Evolutionary conservation across 2,329 filamentous ascomycete species (phyloP).

Genomic region (Diaporthe sp.): DNA sequence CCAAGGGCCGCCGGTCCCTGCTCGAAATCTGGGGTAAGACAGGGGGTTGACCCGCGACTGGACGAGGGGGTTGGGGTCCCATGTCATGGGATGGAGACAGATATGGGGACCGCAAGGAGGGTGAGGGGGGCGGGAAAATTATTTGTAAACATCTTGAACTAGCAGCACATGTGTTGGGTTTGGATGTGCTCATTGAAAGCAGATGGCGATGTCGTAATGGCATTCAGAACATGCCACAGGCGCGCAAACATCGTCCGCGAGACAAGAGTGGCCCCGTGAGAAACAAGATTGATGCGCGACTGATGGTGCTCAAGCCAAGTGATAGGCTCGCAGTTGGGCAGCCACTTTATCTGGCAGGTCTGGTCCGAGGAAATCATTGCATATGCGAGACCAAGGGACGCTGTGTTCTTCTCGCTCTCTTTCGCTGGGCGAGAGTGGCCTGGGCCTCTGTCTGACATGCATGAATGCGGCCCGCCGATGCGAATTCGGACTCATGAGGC

Average conservation of each 20-base stretch:
- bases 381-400: background rate
- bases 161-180: too few relatives aligned
- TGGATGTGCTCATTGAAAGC: background rate
- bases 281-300: background rate
- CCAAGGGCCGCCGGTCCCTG: background rate
- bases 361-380: background rate
- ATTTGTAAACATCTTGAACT: background rate
- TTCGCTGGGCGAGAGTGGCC: background rate
- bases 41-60: background rate
- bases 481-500: background rate
- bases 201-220: background rate
- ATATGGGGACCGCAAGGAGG: background rate
- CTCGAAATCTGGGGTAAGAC: constrained; percentile 19
- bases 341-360: background rate
- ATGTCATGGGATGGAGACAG: background rate
- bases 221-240: background rate
- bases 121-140: background rate
- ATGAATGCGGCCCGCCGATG: background rate
- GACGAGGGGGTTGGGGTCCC: background rate
- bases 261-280: background rate
- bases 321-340: constrained; percentile 6
- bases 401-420: background rate
- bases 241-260: background rate
- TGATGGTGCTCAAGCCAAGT: background rate
- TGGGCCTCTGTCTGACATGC: background rate